Conservation (phyloP, 129 eudicot genomes). For the Flaveria trinervia region DNA sequence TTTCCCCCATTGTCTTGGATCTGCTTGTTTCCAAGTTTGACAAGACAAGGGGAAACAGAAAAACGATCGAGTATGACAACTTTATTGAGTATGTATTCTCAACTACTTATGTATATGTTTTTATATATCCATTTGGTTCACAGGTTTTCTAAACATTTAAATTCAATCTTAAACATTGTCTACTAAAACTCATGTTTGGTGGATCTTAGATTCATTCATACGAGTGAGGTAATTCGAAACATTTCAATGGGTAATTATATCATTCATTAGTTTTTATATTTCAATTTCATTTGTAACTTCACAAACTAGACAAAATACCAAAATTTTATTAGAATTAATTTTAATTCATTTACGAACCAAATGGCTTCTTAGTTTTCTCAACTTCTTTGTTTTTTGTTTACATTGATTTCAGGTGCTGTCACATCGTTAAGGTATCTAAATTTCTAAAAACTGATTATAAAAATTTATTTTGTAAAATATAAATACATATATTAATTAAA, state of each 20-base stretch:
- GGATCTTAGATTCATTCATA: too few relatives aligned
- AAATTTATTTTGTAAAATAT: not conserved
- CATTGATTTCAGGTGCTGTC: conserved; percentile 69
- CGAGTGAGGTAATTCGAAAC: too few relatives aligned
- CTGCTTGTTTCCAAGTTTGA: conserved; percentile 71
- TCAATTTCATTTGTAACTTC: too few relatives aligned
- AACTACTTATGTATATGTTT: not conserved
- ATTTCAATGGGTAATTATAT: too few relatives aligned
- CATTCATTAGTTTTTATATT: too few relatives aligned
- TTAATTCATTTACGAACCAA: too few relatives aligned
- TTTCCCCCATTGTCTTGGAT: conserved; percentile 56
- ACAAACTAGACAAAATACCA: too few relatives aligned
- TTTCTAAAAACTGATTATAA: not conserved
- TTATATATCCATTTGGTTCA: too few relatives aligned
- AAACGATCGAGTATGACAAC: conserved; percentile 77
- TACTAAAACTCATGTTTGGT: too few relatives aligned
- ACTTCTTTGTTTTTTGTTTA: not conserved
- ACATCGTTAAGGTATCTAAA: conserved; percentile 69
- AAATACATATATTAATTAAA: not conserved
- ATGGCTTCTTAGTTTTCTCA: not conserved
- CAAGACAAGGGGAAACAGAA: conserved; percentile 55
- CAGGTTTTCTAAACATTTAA: too few relatives aligned
- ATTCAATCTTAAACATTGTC: too few relatives aligned
- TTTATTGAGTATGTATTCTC: conserved; percentile 71
- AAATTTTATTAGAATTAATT: too few relatives aligned